phyloP scores from a whole-genome alignment of 2,329 filamentous ascomycete genomes.

The Venturia pyrina region DNA sequence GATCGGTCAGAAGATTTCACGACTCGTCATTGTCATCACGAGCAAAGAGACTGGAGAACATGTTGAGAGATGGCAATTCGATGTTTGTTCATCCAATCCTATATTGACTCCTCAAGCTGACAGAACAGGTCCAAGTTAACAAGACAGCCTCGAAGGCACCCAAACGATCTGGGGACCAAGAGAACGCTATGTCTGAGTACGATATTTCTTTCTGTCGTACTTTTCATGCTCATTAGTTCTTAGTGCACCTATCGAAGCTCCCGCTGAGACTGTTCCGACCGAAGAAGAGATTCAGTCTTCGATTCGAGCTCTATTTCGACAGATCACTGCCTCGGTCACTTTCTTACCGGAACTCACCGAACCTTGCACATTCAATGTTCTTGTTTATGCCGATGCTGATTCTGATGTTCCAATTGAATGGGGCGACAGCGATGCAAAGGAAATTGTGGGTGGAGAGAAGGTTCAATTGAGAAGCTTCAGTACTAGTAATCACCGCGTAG shows the following conservation, averaged over 20 bases:
- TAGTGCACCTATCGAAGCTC: neutral
- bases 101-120: neutral
- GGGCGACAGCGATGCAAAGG: constrained; percentile 96
- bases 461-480: constrained; percentile 94
- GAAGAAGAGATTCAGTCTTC: constrained; percentile 91
- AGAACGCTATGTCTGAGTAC: constrained; percentile 53
- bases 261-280: constrained; percentile 38
- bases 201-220: constrained; percentile 17
- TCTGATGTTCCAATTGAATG: constrained; percentile 95
- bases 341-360: constrained; percentile 90
- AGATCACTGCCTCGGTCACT: constrained; percentile 95
- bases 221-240: neutral
- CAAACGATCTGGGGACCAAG: constrained; percentile 50
- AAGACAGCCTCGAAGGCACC: constrained; percentile 41
- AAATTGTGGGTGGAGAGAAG: constrained; percentile 88
- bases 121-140: constrained; percentile 47
- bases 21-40: constrained; percentile 92
- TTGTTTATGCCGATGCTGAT: constrained; percentile 95
- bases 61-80: constrained; percentile 96
- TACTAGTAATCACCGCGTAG: constrained; percentile 86
- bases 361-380: constrained; percentile 96
- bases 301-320: constrained; percentile 92
- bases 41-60: constrained; percentile 95
- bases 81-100: constrained; percentile 43
- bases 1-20: constrained; percentile 91